Base-by-base conservation (phyloP, 164 flowering plant genomes). In the Tinospora cordifolia region DNA sequence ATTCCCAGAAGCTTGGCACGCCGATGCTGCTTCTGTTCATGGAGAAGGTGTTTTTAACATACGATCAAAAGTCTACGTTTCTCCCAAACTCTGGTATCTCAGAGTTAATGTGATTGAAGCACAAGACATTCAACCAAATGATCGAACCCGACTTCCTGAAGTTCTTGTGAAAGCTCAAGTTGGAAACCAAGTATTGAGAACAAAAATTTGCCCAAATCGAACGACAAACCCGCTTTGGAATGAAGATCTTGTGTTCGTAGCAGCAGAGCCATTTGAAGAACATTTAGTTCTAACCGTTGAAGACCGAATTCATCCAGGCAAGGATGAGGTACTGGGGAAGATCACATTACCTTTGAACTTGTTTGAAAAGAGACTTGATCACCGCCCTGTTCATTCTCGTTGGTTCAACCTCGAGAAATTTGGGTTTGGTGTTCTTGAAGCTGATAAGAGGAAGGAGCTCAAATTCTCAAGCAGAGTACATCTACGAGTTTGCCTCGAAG, bases 21-120 rank as follows among this genome's bases (percentile, higher is more conserved):
- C 96, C 1, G 98, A 92, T 75, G 91, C 93, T 27, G 85, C 98
- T 24, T 79, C 85, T 0, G 96, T 87, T 54, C 82, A 81, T 8
- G 98, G 92, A 2, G 98, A 91, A 62, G 95, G 93, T 14, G 87
- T 88, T 44, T 80, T 71, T 77, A 92, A 75, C 77, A 80, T 88
- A 64, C 74, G 96, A 59, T 92, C 96, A 40, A 92, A 92, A 68
- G 98, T 92, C 7, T 92, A 92, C 66, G 89, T 87, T 24, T 87
- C 93, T 6, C 98, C 98, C n/a, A 92, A 92, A 70, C 84, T 90
- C 0, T 92, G 96, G 98, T 90, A 92, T 72, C 81, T 92, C 24
- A 77, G 96, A 68, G 96, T 92, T 21, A 90, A 92, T 63, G 89
- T 92, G n/a, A 90, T 92, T 47, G 98, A 90, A 82, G 96, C 96